Evolutionary conservation across 345 rosid genomes (phyloP), one percentile per base, ranked within the genome.

Genomic region (Erodium maritimum): DNA sequence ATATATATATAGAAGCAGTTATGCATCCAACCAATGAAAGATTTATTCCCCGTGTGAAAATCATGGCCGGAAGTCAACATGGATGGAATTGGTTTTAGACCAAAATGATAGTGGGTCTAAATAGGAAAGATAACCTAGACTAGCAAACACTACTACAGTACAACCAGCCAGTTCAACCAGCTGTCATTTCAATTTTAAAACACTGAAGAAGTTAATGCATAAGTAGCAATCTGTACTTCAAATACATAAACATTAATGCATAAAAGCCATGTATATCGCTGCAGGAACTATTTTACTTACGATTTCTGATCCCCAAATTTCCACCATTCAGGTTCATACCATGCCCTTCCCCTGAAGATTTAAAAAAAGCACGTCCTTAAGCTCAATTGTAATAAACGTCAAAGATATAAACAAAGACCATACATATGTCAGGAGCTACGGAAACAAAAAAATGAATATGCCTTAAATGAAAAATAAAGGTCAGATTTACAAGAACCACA

Each of bases 301-400:
- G 95, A 80, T 79, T 89, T 89, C 61, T 78, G 85, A 37, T 87
- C 95, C 50, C 99, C 95, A 61, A 89, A 89, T 69, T 87, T 93
- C 99, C 96, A 89, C 96, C 99, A 93, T 2, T 93, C 99, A 23
- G 99, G 88, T 67, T 93, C 99, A 67, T 82, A 85, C 99, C 99
- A 93, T 70, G 69, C 79, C 63, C 56, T 80, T 70, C 91, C 96
- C 83, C 99, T 93, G 80, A 64, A 74, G 67, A 67, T 53, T 50
- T 70, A 68, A 23, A 68, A 21, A 64, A 23, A 52, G 20, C 33
- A 16, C 25, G 5, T 23, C 18, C 25, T 17, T 22, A 57, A 34
- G 22, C 51, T 19, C 23, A 51, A 46, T 21, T 61, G 21, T 11
- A 60, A 46, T 16, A 57, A 66, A 21, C 21, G 12, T 48, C 21